Evolutionary conservation across 352 stramenopile genomes (phyloP), one percentile per base, ranked within the genome.

Genomic region (Globisporangium uncinulatum): DNA sequence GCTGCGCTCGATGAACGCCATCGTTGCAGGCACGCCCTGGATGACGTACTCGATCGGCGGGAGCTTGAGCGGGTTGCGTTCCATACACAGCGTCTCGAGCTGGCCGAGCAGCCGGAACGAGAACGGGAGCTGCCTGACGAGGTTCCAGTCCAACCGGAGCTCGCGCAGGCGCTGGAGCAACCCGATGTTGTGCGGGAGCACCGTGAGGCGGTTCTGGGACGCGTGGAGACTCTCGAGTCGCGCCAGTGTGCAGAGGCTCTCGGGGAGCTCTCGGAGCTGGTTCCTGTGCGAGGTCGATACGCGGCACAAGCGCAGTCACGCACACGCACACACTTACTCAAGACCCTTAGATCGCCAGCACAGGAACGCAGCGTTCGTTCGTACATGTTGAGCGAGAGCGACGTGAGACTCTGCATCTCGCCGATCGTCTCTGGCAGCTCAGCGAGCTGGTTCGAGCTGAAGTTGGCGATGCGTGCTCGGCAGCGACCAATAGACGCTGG

Each of bases 71-170:
- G 74, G 79, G 39, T 87, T 89, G n/a, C 76, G 68, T 55, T 89
- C 79, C 67, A 89, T 72, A 36, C 70, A 71, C 3, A 89, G 56
- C 17, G 69, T 54, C 37, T 70, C 32, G 0, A 89, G 59, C 1
- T 56, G 53, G 0, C 17, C 61, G 13, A 77, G 60, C 14, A 82
- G 50, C 1, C 76, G 74, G 24, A 89, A 83, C 1, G 76, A 87
- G 57, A 86, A 86, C 0, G 79, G 79, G 20, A 89, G 70, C 52
- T 87, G 76, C 39, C 67, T 72, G 45, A 89, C 69, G 2, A 36
- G 52, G 55, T 89, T 89, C 76, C 76, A 89, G 54, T 89, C 79
- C 15, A 89, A 54, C 0, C 76, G 71, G 0, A 86, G 51, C n/a
- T 82, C 71, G 24, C 67, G 65, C 7, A 89, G 73, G 0, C 64